Evolutionary conservation across 1,284 basidiomycete species (phyloP).

Genomic region (Agaricales sp.): DNA sequence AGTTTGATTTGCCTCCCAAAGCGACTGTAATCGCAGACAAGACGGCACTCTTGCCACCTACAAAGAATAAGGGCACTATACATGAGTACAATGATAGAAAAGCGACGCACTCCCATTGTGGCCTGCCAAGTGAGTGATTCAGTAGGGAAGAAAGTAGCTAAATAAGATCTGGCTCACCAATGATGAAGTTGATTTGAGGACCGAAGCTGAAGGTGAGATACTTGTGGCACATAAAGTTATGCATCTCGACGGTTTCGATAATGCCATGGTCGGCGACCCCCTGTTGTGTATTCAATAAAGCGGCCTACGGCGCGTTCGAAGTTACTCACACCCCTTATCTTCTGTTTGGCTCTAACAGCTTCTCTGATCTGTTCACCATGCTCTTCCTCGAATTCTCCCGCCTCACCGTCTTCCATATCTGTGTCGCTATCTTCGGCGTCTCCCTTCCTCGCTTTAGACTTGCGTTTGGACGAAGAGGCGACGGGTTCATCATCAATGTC

Average conservation of each 20-base stretch:
- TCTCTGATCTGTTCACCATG: constrained; percentile 3
- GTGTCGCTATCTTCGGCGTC: background rate
- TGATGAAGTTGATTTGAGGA: constrained; percentile 93
- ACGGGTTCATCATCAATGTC: background rate
- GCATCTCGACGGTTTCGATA: constrained; percentile 78
- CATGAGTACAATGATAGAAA: background rate
- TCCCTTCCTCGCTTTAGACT: background rate
- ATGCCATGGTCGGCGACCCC: constrained; percentile 77
- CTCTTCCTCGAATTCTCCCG: constrained; percentile 6
- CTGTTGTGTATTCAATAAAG: constrained; percentile 25
- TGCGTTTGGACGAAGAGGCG: background rate
- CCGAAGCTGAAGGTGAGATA: constrained; percentile 77
- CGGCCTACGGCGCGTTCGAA: background rate
- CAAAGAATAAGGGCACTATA: background rate
- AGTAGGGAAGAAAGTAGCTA: constrained; percentile 3
- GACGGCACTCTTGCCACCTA: constrained; percentile 93
- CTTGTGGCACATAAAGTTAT: constrained; percentile 96
- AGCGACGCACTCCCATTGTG: constrained; percentile 65
- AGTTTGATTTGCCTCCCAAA: constrained; percentile 84
- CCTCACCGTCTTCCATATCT: constrained; percentile 4
- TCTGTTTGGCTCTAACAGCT: constrained; percentile 3
- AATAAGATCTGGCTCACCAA: constrained; percentile 48
- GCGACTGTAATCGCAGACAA: constrained; percentile 91
- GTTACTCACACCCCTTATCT: background rate
- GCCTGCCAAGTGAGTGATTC: constrained; percentile 27